Conservation (phyloP, 768 basidiomycete genomes). For the Trametes cubensis region DNA sequence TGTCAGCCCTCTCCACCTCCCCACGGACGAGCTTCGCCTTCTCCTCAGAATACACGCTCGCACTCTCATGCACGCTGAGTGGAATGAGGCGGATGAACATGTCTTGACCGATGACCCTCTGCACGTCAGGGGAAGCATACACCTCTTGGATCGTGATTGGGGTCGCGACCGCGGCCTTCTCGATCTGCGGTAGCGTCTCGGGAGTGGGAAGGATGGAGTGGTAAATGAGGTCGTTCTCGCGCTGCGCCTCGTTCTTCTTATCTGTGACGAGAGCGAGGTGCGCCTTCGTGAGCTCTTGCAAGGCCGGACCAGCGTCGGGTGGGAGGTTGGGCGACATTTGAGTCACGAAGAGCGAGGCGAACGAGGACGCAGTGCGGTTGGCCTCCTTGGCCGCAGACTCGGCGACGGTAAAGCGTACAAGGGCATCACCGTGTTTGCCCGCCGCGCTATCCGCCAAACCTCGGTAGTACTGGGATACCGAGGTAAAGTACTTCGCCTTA, state of each 20-base stretch:
- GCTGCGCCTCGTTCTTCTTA: constrained; percentile 70
- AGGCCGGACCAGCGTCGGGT: constrained; percentile 77
- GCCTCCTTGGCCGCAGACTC: constrained; percentile 86
- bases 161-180: constrained; percentile 79
- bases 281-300: constrained; percentile 82
- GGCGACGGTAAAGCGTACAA: constrained; percentile 77
- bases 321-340: constrained; percentile 82
- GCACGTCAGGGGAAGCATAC: constrained; percentile 87
- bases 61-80: constrained; percentile 92
- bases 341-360: constrained; percentile 70
- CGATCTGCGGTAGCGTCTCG: constrained; percentile 78
- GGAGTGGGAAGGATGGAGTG: constrained; percentile 83
- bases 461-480: constrained; percentile 86
- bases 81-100: constrained; percentile 88
- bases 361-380: constrained; percentile 62
- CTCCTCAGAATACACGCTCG: constrained; percentile 96
- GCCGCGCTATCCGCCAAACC: constrained; percentile 74
- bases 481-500: constrained; percentile 89
- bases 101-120: constrained; percentile 92
- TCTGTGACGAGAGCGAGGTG: constrained; percentile 80
- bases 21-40: constrained; percentile 92
- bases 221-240: constrained; percentile 97
- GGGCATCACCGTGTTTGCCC: constrained; percentile 83
- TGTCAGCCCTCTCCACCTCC: constrained; percentile 87
- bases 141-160: constrained; percentile 94